Evolutionary conservation across 1,284 basidiomycete species (phyloP).

Genomic region (Moesziomyces sp.): DNA sequence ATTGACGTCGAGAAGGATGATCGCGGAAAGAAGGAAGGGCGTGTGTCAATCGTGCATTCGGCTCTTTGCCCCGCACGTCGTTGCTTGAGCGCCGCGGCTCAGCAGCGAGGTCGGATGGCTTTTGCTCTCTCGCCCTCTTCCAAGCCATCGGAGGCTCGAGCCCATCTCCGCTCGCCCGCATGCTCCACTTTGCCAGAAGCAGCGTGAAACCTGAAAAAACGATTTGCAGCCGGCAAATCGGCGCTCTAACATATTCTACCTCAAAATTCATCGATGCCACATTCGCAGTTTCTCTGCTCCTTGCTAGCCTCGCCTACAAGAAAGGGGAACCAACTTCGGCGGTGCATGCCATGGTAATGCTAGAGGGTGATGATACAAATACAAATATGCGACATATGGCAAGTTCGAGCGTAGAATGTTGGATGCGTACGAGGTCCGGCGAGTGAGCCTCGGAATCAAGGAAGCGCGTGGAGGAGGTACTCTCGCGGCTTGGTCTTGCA

Average conservation of each 20-base stretch:
- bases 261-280: not conserved
- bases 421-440: not conserved
- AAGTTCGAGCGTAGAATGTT: not conserved
- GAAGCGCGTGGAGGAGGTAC: constrained; percentile 47
- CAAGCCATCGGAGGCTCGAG: constrained; percentile 6
- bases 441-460: constrained; percentile 4
- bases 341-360: not conserved
- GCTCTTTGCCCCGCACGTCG: not conserved
- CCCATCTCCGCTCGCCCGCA: constrained; percentile 1
- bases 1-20: not conserved
- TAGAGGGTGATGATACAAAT: not conserved
- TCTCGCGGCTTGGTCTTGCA: constrained; percentile 57
- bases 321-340: not conserved
- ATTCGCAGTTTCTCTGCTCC: no score
- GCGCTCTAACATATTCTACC: no score
- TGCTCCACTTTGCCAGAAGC: constrained; percentile 12
- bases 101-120: not conserved
- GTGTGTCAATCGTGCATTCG: not conserved
- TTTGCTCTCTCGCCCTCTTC: not conserved
- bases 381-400: not conserved
- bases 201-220: constrained; percentile 14
- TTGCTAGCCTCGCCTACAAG: no score
- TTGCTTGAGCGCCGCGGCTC: not conserved
- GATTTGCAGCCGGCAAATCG: not conserved
- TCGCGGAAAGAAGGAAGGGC: not conserved